Evolutionary conservation across 176 grass and related monocot genomes (phyloP), one percentile per base, ranked within the genome.

Genomic region (Poa annua): DNA sequence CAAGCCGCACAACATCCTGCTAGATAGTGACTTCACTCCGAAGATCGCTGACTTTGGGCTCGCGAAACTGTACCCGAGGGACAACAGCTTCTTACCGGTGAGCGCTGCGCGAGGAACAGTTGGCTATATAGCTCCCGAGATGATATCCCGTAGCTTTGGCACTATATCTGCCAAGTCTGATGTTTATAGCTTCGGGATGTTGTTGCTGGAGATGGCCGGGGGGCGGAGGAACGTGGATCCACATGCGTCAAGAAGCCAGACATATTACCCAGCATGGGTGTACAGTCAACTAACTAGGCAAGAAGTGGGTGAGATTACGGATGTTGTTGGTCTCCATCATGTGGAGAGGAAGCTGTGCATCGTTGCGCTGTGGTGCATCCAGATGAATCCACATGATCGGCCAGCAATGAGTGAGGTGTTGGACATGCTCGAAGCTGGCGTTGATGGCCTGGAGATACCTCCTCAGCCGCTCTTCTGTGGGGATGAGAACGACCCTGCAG

Each of bases 121-220:
- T 0, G 69, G 69, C 6, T 72, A 72, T 21, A 72, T 72, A 72
- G 69, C 69, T 72, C 69, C 69, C 0, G 69, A 72, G 69, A 72
- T 72, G 69, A 24, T 72, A 45, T 72, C 69, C 12, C 71, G 71
- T 5, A 74, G 71, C 71, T 74, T 74, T 74, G 71, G 71, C 4
- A 47, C 14, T 25, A 74, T 74, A 74, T 74, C 71, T 0, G 16
- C 24, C 24, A 74, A 74, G 71, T 74, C 71, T 6, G 45, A 74
- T 2, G 71, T 74, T 10, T 74, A 74, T 0, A 74, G 71, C 71
- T 74, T 51, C 0, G 71, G 71, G 45, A 74, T 74, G 71, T 4
- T 79, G 8, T 3, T 75, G 16, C 49, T 75, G 8, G 72, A 75
- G 72, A 75, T 75, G 71, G 71, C 71, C 0, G 48, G 48, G 0